Base-by-base conservation (phyloP, 2,329 filamentous ascomycete species). In the Colletotrichum limetticola region DNA sequence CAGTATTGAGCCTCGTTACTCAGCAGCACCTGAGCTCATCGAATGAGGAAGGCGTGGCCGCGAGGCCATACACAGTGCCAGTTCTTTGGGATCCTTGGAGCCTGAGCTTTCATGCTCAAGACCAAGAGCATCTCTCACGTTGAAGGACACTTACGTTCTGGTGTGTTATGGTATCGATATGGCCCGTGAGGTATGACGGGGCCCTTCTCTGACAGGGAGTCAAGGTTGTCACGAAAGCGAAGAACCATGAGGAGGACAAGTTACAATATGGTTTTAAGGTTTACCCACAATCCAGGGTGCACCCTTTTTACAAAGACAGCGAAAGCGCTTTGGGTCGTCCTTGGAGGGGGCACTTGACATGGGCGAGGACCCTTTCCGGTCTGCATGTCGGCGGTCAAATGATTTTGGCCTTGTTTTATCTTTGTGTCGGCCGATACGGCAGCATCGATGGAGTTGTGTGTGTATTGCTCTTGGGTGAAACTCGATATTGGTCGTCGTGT, bases 361-460 rank as follows among this genome's bases (percentile, higher is more conserved):
- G 57, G 64, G 57, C 28, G 69, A 68, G 57, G 52, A 62, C 46
- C 52, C 22, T 35, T 35, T 62, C 42, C n/a, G 22, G n/a, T 61
- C 57, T 68, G 57, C 57, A 68, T 35, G 49, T 35, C 30, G 64
- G 52, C 28, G 35, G 28, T 37, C 63, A 68, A 53, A 37, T 49
- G 11, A 55, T 52, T 62, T 32, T 58, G 68, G 58, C 57, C 69
- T 62, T 68, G 64, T 63, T 71, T 63, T 66, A 56, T 70, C 61
- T 61, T 62, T 52, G 64, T 63, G 52, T 71, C 52, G 57, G 37
- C 64, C 57, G 37, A 53, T n/a, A 71, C 37, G 19, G 58, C 64
- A 68, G 35, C 65, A 71, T 71, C 37, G 32, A 68, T 37, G 69
- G 64, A 62, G 58, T 63, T 63, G 37, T 63, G 30, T 63, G 37